These are phyloP conservation scores for Naganishia kalamii DNA, from an alignment of 768 basidiomycete genomes.

Conservation along the genomic window DNA sequence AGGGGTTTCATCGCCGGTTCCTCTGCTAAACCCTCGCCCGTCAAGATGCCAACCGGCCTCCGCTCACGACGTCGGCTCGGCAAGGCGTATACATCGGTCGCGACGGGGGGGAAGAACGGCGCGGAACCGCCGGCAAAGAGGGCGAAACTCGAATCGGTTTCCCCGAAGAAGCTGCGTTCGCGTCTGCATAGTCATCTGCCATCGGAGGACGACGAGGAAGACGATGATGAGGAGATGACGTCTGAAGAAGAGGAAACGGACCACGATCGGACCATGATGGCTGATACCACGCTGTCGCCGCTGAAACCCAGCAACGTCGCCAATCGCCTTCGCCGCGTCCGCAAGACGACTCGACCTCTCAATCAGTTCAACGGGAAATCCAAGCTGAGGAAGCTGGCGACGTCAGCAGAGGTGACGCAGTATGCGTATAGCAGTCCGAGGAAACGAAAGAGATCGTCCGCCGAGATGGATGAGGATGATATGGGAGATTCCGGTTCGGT, in stretches of 20 bases:
- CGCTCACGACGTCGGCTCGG: slow-evolving; percentile 1
- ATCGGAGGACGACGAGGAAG: slow-evolving; percentile 2
- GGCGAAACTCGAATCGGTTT: background rate
- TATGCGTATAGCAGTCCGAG: slow-evolving; percentile 8
- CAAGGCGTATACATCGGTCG: background rate
- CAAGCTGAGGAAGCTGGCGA: background rate
- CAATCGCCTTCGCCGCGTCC: background rate
- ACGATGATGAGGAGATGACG: background rate
- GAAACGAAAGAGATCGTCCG: slow-evolving; percentile 5
- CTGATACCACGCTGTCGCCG: background rate
- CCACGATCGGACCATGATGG: background rate
- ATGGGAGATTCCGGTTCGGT: background rate
- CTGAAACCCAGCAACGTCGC: slow-evolving; percentile 3
- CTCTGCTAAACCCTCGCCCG: slow-evolving; percentile 12
- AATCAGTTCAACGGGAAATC: background rate
- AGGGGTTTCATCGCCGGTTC: slow-evolving; percentile 15
- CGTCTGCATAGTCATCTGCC: background rate
- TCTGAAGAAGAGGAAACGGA: background rate
- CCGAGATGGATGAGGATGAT: background rate
- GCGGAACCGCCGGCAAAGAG: background rate
- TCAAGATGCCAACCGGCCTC: slow-evolving; percentile 1
- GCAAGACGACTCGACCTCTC: background rate
- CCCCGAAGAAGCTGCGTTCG: slow-evolving; percentile 4
- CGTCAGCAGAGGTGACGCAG: slow-evolving; percentile 9
- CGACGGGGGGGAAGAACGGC: background rate